Conservation (phyloP, 2,329 filamentous ascomycete genomes). For the Orbilia ellipsospora region DNA sequence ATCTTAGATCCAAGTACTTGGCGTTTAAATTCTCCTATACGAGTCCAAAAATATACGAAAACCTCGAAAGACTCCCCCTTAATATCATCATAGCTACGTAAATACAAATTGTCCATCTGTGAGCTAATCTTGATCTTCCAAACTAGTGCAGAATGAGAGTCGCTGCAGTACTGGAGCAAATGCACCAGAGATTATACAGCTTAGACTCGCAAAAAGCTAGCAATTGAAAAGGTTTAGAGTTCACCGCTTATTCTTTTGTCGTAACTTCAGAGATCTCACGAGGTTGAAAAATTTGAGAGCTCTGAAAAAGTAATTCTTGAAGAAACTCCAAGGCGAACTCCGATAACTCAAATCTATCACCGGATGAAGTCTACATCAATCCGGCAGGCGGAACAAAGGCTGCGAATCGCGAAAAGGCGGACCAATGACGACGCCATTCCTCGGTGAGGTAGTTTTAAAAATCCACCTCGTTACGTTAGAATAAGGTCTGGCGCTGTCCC, state of each 20-base stretch:
- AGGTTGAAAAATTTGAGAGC: background rate
- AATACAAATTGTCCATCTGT: too few species aligned
- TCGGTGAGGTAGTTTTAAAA: slow-evolving; percentile 38
- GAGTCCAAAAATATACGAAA: too few species aligned
- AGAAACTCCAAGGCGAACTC: slow-evolving; percentile 33
- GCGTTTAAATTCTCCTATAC: background rate
- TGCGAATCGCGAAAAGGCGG: slow-evolving; percentile 49
- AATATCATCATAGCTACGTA: too few species aligned
- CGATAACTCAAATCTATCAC: slow-evolving; percentile 27
- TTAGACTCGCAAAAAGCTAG: too few species aligned
- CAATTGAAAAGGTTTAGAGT: too few species aligned
- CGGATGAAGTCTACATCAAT: slow-evolving; percentile 29
- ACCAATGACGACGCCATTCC: slow-evolving; percentile 25
- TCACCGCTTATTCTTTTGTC: background rate
- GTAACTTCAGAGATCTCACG: background rate
- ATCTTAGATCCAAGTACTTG: slow-evolving; percentile 22
- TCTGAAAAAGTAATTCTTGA: slow-evolving; percentile 2
- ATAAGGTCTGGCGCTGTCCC: slow-evolving; percentile 52
- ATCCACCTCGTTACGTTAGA: slow-evolving; percentile 44
- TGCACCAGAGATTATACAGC: too few species aligned
- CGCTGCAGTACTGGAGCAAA: too few species aligned
- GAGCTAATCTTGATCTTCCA: too few species aligned
- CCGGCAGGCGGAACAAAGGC: slow-evolving; percentile 36
- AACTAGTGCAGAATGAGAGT: background rate
- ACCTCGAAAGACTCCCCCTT: too few species aligned